phyloP scores from a whole-genome alignment of 306 rosid genomes.

The Mimosa pudica region DNA sequence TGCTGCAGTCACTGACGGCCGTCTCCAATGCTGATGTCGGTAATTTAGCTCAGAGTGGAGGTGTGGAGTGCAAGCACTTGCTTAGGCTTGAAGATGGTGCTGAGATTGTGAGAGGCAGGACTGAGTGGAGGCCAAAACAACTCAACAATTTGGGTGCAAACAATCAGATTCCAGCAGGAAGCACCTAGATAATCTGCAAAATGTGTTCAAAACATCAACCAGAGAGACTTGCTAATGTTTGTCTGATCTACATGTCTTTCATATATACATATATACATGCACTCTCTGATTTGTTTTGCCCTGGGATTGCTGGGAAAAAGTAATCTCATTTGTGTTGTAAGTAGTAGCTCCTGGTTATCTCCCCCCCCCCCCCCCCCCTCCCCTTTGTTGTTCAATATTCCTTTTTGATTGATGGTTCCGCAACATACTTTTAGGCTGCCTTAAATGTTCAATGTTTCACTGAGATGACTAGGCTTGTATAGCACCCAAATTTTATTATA shows the following conservation, averaged over 20 bases:
- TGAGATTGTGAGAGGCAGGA: conserved; percentile 90
- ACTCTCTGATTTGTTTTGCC: conserved; percentile 45
- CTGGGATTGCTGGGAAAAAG: conserved; percentile 41
- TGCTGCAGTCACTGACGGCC: conserved; percentile 79
- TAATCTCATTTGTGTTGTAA: conserved; percentile 64
- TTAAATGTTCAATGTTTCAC: conserved; percentile 43
- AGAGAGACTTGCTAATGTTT: conserved; percentile 58
- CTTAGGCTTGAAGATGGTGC: conserved; percentile 85
- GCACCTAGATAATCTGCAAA: conserved; percentile 34
- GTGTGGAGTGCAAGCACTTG: conserved; percentile 86
- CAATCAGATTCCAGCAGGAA: conserved; percentile 62
- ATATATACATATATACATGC: conserved; percentile 23
- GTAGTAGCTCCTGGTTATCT: conserved; percentile 53
- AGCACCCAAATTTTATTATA: conserved; percentile 16
- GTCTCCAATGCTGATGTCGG: conserved; percentile 60
- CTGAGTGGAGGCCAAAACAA: conserved; percentile 88
- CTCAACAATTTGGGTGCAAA: conserved; percentile 48
- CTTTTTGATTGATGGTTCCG: conserved; percentile 39
- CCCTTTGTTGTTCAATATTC: conserved; percentile 33
- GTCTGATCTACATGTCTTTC: conserved; percentile 46
- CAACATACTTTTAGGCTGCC: conserved; percentile 46
- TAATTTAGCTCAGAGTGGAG: conserved; percentile 54
- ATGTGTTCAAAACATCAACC: conserved; percentile 26
- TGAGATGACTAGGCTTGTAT: conserved; percentile 49
- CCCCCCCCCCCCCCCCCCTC: conserved; percentile 1